Percentiles rank a stretch among this genome's conserved stretches.
Evolutionary conservation across 2,329 filamentous ascomycete genomes (phyloP).

Genomic region (Paecilomyces niveus): DNA sequence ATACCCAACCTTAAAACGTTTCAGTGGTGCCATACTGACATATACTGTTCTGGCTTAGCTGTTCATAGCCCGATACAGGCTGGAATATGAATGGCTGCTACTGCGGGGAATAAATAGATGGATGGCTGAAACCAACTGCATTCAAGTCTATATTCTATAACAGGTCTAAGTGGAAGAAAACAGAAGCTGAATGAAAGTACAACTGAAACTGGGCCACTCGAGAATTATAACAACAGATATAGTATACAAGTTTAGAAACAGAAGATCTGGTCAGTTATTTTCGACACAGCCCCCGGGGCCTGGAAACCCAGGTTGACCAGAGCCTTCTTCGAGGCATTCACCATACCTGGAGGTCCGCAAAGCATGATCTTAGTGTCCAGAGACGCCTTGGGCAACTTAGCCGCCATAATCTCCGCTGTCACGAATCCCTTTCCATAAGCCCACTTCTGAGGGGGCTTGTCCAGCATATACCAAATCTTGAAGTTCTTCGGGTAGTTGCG

Average conservation of each 20-base stretch:
- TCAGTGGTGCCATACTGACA: no score
- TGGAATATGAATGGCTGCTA: no score
- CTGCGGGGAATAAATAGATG: no score
- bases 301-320: constrained; percentile 46
- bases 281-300: constrained; percentile 43
- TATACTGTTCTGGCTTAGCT: no score
- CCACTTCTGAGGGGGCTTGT: constrained; percentile 44
- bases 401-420: constrained; percentile 43
- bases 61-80: no score
- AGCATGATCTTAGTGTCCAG: constrained; percentile 48
- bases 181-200: neutral
- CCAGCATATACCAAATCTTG: constrained; percentile 50
- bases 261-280: constrained; percentile 51
- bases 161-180: neutral
- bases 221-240: neutral
- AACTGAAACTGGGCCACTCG: neutral
- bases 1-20: no score
- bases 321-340: constrained; percentile 49
- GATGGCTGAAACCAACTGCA: no score
- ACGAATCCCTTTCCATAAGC: constrained; percentile 44
- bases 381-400: constrained; percentile 42
- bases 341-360: constrained; percentile 56
- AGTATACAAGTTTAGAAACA: constrained; percentile 34
- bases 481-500: constrained; percentile 47
- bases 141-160: no score